Evolutionary conservation across 2,329 filamentous ascomycete species (phyloP).

Genomic region (Pseudocercospora vitis): DNA sequence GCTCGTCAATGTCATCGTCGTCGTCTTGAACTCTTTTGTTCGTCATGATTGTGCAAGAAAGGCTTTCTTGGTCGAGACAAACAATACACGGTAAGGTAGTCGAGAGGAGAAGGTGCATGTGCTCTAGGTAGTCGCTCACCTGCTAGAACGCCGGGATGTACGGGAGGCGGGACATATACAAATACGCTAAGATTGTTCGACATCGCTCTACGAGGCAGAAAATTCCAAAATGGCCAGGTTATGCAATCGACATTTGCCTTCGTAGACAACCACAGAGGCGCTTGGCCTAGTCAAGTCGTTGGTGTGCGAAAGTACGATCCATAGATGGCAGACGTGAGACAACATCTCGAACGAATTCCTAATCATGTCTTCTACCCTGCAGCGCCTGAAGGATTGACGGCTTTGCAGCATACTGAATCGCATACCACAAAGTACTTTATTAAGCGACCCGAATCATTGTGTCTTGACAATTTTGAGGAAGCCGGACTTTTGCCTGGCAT

Average conservation of each 20-base stretch:
- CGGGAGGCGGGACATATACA: too few species aligned
- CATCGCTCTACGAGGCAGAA: too few species aligned
- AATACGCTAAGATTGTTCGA: too few species aligned
- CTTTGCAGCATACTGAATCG: neutral
- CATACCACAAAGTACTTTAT: constrained; percentile 2
- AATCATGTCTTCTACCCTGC: constrained; percentile 1
- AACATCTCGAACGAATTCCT: neutral
- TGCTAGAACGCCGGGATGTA: too few species aligned
- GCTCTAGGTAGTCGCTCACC: too few species aligned
- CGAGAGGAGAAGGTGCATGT: neutral
- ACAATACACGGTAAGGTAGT: too few species aligned
- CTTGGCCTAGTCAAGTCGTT: too few species aligned
- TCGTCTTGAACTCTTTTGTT: neutral
- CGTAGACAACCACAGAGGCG: too few species aligned
- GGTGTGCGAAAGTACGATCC: constrained; percentile 8
- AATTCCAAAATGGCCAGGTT: too few species aligned
- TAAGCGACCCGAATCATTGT: constrained; percentile 1
- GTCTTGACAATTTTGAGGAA: neutral
- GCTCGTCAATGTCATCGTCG: neutral
- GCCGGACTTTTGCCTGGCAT: constrained; percentile 7
- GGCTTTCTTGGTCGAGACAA: neutral
- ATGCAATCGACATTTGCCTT: too few species aligned
- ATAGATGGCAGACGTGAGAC: constrained; percentile 5
- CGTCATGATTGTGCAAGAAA: neutral
- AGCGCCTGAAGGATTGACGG: neutral